These are phyloP conservation scores for Sporobolomyces pararoseus DNA, from an alignment of 768 basidiomycete species.

Conservation along the genomic window DNA sequence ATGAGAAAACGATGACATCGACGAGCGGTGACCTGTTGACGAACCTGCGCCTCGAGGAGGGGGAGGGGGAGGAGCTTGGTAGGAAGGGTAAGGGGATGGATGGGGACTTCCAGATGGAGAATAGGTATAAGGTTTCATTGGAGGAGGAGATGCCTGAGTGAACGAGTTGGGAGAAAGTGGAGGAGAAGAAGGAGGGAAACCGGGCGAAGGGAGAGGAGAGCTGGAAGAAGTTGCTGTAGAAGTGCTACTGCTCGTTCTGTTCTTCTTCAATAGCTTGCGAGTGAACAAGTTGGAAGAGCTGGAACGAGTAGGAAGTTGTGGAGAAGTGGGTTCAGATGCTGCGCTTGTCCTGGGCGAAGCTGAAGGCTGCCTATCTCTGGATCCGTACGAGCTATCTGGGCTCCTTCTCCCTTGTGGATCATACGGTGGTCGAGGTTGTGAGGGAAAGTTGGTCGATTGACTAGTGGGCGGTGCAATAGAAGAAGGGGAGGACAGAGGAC, in stretches of 20 bases:
- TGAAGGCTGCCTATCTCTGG: neutral
- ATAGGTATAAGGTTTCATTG: neutral
- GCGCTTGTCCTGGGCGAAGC: too few relatives aligned
- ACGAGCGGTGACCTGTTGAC: neutral
- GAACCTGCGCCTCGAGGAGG: neutral
- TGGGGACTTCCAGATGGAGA: too few relatives aligned
- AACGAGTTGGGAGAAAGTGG: neutral
- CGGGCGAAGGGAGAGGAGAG: neutral
- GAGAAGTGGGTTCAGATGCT: too few relatives aligned
- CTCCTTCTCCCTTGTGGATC: neutral
- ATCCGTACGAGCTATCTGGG: neutral
- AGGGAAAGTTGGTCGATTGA: neutral
- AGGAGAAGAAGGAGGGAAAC: neutral
- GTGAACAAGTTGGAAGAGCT: conserved; percentile 3
- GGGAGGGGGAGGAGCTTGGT: neutral
- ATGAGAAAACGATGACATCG: too few relatives aligned
- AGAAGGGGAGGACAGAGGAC: neutral
- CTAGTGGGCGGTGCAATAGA: neutral
- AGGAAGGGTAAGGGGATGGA: too few relatives aligned
- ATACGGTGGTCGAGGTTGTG: neutral
- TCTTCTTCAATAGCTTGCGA: conserved; percentile 11
- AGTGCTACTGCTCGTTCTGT: neutral
- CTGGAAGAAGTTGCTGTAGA: neutral
- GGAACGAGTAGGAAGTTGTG: neutral
- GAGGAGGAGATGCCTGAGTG: neutral